Conservation (phyloP, 2,329 filamentous ascomycete genomes). For the Ceratocystis cubensis region DNA sequence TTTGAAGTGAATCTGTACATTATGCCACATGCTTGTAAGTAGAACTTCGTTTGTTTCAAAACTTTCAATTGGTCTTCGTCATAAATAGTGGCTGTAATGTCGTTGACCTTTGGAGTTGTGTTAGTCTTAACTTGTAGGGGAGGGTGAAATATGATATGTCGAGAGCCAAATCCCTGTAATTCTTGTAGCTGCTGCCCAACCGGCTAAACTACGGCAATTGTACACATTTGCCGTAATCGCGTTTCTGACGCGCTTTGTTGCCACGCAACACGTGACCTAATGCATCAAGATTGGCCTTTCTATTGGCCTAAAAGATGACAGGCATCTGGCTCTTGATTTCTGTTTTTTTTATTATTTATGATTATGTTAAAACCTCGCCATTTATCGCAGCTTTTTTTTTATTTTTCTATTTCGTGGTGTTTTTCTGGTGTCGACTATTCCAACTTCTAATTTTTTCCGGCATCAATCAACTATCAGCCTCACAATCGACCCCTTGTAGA, state of each 20-base stretch:
- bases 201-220: neutral
- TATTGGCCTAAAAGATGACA: neutral
- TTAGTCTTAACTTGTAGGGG: too few relatives aligned
- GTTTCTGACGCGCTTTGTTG: neutral
- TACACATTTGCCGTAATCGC: neutral
- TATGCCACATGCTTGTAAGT: too few relatives aligned
- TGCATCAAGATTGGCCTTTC: neutral
- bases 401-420: neutral
- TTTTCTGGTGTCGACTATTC: neutral
- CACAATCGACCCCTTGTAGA: neutral
- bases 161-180: neutral
- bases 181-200: neutral
- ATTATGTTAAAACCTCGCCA: too few relatives aligned
- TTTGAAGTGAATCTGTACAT: too few relatives aligned
- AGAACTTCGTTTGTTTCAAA: too few relatives aligned
- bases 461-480: neutral
- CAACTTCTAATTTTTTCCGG: conserved; percentile 3
- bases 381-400: conserved; percentile 5
- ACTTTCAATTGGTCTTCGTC: too few relatives aligned
- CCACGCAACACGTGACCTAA: neutral
- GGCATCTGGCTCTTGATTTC: neutral
- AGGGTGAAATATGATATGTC: neutral
- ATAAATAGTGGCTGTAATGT: too few relatives aligned
- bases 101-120: too few relatives aligned
- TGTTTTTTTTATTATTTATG: neutral